Percentiles rank a stretch among this genome's conserved stretches.
Conservation (phyloP, 2,329 filamentous ascomycete genomes). For the Fusarium dlaminii region DNA sequence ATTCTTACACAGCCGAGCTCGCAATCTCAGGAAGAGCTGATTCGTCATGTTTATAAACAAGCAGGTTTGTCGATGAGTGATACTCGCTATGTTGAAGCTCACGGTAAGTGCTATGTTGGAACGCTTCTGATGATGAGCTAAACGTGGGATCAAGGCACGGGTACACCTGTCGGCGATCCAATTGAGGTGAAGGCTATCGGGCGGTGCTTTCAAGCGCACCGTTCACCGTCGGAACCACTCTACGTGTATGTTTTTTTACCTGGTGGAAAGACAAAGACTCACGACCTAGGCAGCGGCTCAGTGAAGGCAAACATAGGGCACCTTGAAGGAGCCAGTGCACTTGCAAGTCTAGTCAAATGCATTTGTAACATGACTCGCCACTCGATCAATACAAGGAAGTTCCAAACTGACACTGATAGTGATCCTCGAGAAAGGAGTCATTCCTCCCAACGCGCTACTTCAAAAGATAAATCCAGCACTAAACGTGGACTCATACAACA, state of each 20-base stretch:
- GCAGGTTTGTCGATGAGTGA: constrained; percentile 39
- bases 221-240: background rate
- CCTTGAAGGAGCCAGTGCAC: constrained; percentile 3
- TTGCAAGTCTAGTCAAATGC: constrained; percentile 7
- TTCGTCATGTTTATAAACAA: constrained; percentile 41
- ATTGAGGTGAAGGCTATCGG: constrained; percentile 6
- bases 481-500: background rate
- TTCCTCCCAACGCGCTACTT: background rate
- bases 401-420: background rate
- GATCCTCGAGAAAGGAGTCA: constrained; percentile 7
- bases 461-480: background rate
- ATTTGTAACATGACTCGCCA: background rate
- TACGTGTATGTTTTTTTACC: too few species aligned
- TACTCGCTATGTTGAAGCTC: constrained; percentile 48
- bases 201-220: background rate
- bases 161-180: constrained; percentile 8
- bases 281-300: too few species aligned
- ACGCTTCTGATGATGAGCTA: rapidly evolving
- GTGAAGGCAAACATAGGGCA: constrained; percentile 4
- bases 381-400: rapidly evolving
- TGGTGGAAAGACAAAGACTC: too few species aligned
- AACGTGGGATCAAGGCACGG: background rate
- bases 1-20: constrained; percentile 48
- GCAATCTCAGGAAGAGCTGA: constrained; percentile 33
- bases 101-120: background rate